phyloP scores from a whole-genome alignment of 345 rosid species.

The Murraya koenigii region DNA sequence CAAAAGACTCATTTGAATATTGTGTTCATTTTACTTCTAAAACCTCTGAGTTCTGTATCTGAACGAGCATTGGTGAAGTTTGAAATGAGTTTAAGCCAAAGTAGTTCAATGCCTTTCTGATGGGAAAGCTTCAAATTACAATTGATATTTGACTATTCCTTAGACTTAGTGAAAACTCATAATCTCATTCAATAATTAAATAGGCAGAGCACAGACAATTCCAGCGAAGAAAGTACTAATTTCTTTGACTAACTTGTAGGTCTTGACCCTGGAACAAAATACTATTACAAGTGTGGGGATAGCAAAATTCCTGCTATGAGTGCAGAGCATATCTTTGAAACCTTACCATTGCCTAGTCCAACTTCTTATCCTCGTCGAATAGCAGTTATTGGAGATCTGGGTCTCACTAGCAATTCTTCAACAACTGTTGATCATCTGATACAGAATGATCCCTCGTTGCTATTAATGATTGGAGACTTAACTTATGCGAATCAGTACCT shows the following conservation, averaged over 20 bases:
- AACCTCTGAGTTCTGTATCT: neutral
- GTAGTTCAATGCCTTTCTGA: neutral
- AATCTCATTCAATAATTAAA: neutral
- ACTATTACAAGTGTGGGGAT: slow-evolving; percentile 74
- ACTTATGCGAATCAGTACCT: slow-evolving; percentile 81
- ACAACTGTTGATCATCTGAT: slow-evolving; percentile 67
- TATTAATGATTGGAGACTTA: slow-evolving; percentile 78
- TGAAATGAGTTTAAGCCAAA: neutral
- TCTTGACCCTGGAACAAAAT: slow-evolving; percentile 59
- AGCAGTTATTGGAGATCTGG: slow-evolving; percentile 77
- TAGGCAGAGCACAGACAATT: neutral
- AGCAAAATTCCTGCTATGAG: slow-evolving; percentile 77
- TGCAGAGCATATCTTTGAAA: slow-evolving; percentile 51
- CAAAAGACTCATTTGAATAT: fast-evolving
- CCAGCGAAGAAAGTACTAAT: neutral
- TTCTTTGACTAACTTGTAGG: slow-evolving; percentile 32
- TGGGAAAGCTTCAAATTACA: neutral
- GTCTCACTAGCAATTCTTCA: slow-evolving; percentile 78
- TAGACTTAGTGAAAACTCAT: neutral
- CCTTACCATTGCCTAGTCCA: slow-evolving; percentile 46
- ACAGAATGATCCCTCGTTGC: slow-evolving; percentile 61
- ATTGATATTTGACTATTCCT: neutral
- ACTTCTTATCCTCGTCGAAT: slow-evolving; percentile 59
- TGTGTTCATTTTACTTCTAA: neutral
- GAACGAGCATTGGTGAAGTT: neutral